phyloP scores from a whole-genome alignment of 345 rosid genomes.

The Atalantia buxifolia region DNA sequence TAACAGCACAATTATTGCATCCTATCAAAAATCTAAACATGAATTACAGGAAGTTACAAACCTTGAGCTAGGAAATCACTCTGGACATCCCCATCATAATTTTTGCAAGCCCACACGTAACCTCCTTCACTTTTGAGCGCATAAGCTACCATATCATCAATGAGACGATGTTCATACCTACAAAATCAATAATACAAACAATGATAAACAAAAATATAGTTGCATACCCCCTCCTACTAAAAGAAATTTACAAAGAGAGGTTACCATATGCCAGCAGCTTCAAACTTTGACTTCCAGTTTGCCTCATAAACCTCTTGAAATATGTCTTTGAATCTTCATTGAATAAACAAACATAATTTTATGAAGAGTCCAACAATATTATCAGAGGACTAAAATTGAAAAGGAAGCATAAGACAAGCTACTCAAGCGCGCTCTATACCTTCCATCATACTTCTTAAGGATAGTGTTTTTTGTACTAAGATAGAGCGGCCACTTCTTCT shows the following conservation, averaged over 20 bases:
- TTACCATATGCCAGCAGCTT: constrained; percentile 96
- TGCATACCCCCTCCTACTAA: neutral
- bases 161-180: constrained; percentile 99
- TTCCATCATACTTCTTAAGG: constrained; percentile 99
- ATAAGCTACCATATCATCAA: constrained; percentile 99
- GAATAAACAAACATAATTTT: constrained; percentile 5
- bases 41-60: constrained; percentile 12
- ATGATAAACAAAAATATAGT: neutral
- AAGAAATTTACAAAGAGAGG: constrained; percentile 10
- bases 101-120: constrained; percentile 99
- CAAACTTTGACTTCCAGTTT: constrained; percentile 86
- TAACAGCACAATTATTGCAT: neutral
- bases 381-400: neutral
- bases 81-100: constrained; percentile 99
- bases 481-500: constrained; percentile 98
- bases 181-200: constrained; percentile 17
- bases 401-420: neutral
- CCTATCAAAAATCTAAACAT: neutral
- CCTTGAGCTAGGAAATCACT: constrained; percentile 99
- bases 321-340: constrained; percentile 89
- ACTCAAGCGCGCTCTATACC: constrained; percentile 40
- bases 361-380: neutral
- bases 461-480: constrained; percentile 97
- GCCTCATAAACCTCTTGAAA: constrained; percentile 97
- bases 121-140: constrained; percentile 97